These are phyloP conservation scores for Sugiyamaella smithiae DNA, from an alignment of 805 yeast genomes.

Conservation along the genomic window DNA sequence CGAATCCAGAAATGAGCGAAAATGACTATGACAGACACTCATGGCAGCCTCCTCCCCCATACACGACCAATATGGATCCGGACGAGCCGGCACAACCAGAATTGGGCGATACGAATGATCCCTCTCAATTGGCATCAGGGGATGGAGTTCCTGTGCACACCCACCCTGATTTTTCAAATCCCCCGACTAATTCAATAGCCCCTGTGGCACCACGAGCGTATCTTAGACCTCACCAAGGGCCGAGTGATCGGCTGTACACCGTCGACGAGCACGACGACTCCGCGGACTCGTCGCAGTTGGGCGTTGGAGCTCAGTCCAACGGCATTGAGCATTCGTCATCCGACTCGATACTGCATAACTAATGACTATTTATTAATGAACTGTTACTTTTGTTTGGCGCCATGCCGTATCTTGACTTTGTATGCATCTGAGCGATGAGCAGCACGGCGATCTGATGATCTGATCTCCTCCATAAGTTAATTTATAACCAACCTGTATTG, in stretches of 20 bases:
- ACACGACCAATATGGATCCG: constrained; percentile 1
- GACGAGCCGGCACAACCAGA: too few relatives aligned
- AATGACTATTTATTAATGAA: neutral
- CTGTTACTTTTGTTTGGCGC: neutral
- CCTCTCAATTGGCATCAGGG: too few relatives aligned
- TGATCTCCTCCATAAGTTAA: too few relatives aligned
- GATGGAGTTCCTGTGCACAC: too few relatives aligned
- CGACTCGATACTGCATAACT: neutral
- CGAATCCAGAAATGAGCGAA: constrained; percentile 5
- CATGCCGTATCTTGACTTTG: neutral
- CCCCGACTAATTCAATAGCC: too few relatives aligned
- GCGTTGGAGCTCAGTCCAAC: neutral
- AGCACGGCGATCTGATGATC: too few relatives aligned
- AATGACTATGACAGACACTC: neutral
- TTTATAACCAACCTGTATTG: too few relatives aligned
- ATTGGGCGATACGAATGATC: too few relatives aligned
- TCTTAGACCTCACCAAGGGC: neutral
- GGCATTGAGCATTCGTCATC: neutral
- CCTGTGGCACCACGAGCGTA: neutral
- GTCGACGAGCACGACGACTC: neutral
- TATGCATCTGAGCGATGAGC: too few relatives aligned
- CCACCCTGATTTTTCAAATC: too few relatives aligned
- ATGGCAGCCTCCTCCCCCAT: constrained; percentile 13
- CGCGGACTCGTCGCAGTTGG: neutral
- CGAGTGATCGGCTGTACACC: neutral